Evolutionary conservation across 495 filamentous ascomycete genomes (phyloP), one percentile per base, ranked within the genome.

Genomic region (Aspergillus carlsbadensis): DNA sequence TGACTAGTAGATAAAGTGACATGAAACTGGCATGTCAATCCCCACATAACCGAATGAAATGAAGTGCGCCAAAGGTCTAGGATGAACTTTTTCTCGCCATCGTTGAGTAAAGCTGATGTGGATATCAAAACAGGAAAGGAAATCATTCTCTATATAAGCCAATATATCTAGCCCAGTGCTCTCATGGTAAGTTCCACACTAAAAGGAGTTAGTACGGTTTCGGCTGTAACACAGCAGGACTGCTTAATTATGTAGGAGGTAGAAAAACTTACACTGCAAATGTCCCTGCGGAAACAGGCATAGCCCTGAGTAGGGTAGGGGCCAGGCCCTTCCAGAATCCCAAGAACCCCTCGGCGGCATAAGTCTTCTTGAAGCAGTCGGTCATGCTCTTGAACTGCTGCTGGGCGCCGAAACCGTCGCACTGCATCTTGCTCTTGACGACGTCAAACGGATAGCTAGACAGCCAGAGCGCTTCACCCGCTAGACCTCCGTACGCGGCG

Each of bases 371-470:
- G 71, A 96, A 96, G 76, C 90, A 94, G 72, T 97, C 91, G 41
- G 84, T 81, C 91, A 96, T 96, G 51, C 73, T 86, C 76, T 75
- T 83, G 72, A 88, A 98, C 65, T 78, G 76, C 81, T 81, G 83
- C 52, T 81, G 70, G 1, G 80, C 80, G 20, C 84, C 84, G 66
- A 97, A 91, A 18, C 90, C 92, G 77, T 98, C 94, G 58, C 85
- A 95, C 82, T 98, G 94, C 93, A 98, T 96, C 84, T 96, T 97
- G 73, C 90, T 96, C 88, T 98, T 98, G 69, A 98, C 75, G 24
- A 98, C 94, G 72, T 98, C 94, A 54, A 98, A 86, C 20, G 94
- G 94, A 70, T 98, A 98, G 65, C 89, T 94, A 36, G 79, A 80
- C 59, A 98, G 69, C 94, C 94, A 98, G 39, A 98, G 79, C 20